Evolutionary conservation across 345 rosid genomes (phyloP).

Genomic region (Mallotus nudiflorus): DNA sequence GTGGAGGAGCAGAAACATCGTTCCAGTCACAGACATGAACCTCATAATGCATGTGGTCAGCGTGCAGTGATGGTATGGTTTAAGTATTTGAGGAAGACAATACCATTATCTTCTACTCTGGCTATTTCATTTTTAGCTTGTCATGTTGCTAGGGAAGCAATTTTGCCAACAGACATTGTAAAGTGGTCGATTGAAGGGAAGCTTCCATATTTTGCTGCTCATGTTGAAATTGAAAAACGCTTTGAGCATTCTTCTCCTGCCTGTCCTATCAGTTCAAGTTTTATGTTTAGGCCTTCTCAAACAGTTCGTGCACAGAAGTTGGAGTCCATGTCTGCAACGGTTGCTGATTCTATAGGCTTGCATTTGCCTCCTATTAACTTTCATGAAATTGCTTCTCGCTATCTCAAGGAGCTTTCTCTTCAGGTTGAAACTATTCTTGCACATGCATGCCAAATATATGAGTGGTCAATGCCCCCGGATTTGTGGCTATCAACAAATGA

Average conservation of each 20-base stretch:
- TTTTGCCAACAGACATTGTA: conserved; percentile 66
- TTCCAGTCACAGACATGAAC: conserved; percentile 37
- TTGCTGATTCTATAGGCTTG: conserved; percentile 67
- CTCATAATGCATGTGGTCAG: conserved; percentile 53
- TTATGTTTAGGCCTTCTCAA: conserved; percentile 64
- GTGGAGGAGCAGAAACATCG: conserved; percentile 29
- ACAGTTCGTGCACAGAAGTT: conserved; percentile 50
- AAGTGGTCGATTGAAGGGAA: conserved; percentile 74
- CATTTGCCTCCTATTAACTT: conserved; percentile 72
- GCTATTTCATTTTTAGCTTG: conserved; percentile 78
- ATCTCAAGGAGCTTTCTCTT: conserved; percentile 56
- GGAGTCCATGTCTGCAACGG: conserved; percentile 57
- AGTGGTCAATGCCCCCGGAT: conserved; percentile 79
- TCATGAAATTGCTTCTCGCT: conserved; percentile 54
- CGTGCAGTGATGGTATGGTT: conserved; percentile 68
- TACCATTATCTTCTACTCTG: conserved; percentile 57
- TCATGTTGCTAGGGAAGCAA: conserved; percentile 62
- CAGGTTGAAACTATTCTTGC: conserved; percentile 54
- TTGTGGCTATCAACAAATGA: conserved; percentile 65
- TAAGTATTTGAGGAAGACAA: conserved; percentile 45
- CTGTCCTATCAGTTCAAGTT: conserved; percentile 54
- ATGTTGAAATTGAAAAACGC: conserved; percentile 55
- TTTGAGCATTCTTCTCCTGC: conserved; percentile 53
- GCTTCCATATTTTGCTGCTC: conserved; percentile 66
- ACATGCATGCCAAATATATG: conserved; percentile 51